Conservation (phyloP, 75 land plant genomes). For the Sequoiadendron giganteum region DNA sequence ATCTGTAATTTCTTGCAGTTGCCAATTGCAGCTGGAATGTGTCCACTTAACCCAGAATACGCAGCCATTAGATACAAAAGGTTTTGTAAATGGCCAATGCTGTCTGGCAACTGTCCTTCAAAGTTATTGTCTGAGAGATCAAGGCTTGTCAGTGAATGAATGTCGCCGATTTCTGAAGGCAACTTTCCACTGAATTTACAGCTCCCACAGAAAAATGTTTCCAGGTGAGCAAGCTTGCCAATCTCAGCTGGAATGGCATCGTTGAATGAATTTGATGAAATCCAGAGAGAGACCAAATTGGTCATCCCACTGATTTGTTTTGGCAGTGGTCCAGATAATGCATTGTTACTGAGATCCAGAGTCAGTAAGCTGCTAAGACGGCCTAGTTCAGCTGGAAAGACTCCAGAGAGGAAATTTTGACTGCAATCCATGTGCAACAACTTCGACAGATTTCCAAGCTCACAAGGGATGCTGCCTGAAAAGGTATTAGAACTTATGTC, state of each 20-base stretch:
- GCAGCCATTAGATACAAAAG: conserved; percentile 26
- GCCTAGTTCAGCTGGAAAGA: conserved; percentile 43
- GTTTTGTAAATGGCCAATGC: conserved; percentile 37
- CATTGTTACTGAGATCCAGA: conserved; percentile 44
- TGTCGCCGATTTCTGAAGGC: conserved; percentile 40
- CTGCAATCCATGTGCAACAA: conserved; percentile 37
- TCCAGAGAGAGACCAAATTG: conserved; percentile 18
- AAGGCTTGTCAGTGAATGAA: conserved; percentile 26
- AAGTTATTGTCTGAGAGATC: conserved; percentile 43
- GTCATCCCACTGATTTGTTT: conserved; percentile 34
- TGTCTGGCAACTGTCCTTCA: conserved; percentile 42
- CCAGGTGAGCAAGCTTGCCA: conserved; percentile 33
- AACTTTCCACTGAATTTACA: conserved; percentile 52
- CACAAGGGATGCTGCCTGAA: conserved; percentile 42
- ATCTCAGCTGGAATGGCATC: conserved; percentile 43
- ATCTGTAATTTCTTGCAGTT: conserved; percentile 37
- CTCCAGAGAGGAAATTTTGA: conserved; percentile 49
- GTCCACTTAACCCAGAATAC: conserved; percentile 39
- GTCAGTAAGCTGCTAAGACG: conserved; percentile 26
- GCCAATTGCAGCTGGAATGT: conserved; percentile 47
- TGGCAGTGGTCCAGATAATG: conserved; percentile 37
- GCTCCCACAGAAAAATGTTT: conserved; percentile 23
- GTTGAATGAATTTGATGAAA: conserved; percentile 32
- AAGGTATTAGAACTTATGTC: conserved; percentile 42
- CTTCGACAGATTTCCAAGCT: conserved; percentile 29